phyloP scores from a whole-genome alignment of 768 basidiomycete species.

The Crassisporium funariophilum region DNA sequence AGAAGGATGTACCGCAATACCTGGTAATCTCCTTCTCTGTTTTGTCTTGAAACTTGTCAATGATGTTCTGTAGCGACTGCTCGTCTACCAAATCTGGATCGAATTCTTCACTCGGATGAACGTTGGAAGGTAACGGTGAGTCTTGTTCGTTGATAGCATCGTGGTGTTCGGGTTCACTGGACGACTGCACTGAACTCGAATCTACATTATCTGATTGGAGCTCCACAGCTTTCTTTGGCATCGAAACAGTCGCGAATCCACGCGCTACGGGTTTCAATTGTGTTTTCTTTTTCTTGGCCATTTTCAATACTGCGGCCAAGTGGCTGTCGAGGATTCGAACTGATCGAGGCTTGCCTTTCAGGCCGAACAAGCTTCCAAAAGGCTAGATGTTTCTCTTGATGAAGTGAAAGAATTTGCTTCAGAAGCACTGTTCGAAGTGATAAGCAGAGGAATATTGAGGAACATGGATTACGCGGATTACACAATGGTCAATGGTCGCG shows the following conservation, averaged over 20 bases:
- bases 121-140: neutral
- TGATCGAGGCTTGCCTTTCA: too few relatives aligned
- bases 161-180: neutral
- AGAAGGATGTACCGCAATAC: slow-evolving; percentile 36
- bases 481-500: neutral
- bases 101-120: slow-evolving; percentile 31
- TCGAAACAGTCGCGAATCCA: slow-evolving; percentile 81
- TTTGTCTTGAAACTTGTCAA: slow-evolving; percentile 86
- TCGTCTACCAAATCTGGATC: slow-evolving; percentile 49
- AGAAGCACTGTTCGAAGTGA: neutral
- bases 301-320: too few relatives aligned
- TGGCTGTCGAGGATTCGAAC: too few relatives aligned
- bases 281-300: slow-evolving; percentile 88
- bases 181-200: neutral
- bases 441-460: neutral
- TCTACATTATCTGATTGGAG: slow-evolving; percentile 7
- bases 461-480: neutral
- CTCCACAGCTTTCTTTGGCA: slow-evolving; percentile 68
- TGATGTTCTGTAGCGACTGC: slow-evolving; percentile 63
- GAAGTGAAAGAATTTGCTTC: neutral
- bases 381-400: neutral
- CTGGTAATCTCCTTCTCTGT: slow-evolving; percentile 82
- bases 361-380: neutral
- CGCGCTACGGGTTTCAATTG: slow-evolving; percentile 74
- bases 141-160: neutral